Evolutionary conservation across 2,329 filamentous ascomycete genomes (phyloP), one percentile per base, ranked within the genome.

Genomic region (Dothistroma pini): DNA sequence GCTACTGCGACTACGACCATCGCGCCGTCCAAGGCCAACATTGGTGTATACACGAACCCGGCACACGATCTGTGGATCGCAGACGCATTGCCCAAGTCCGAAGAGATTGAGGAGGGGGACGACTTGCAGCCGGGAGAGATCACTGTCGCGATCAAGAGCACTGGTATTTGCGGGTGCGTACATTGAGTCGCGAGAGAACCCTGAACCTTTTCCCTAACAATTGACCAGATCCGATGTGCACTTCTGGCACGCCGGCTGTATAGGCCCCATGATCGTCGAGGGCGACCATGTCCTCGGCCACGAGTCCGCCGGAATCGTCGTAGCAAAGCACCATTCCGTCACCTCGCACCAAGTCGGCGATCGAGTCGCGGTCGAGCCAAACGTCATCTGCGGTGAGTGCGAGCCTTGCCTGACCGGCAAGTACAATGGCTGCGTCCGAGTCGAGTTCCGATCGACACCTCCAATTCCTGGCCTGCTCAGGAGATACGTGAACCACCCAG

Each of bases 31-130:
- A 95, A 96, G 83, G 80, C 90, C 60, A 97, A 97, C 79, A 96
- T 97, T 74, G 93, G 92, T 69, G 92, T 97, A 68, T 97, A 89
- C 83, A 97, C 93, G 56, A 96, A 97, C 79, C 91, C 93, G 19
- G 85, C 86, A 61, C 93, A 97, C 75, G 90, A 96, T 63, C 82
- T 97, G 57, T 97, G 93, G 91, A 86, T 97, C 63, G 89, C 84
- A 59, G 87, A 91, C 66, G 87, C 93, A 12, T 82, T 86, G 69
- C 93, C 93, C 4, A 87, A 84, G 50, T 78, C 91, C 29, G 89
- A 96, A 74, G 86, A 86, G 64, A 87, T 96, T 60, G 80, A 87
- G 69, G 84, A 83, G 66, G 84, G 84, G 34, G 89, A 86, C 57
- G 83, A 82, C 54, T 80, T 97, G 70, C 87, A 89, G 77, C 83